Evolutionary conservation across 768 basidiomycete genomes (phyloP), one percentile per base, ranked within the genome.

Genomic region (Suillus discolor): DNA sequence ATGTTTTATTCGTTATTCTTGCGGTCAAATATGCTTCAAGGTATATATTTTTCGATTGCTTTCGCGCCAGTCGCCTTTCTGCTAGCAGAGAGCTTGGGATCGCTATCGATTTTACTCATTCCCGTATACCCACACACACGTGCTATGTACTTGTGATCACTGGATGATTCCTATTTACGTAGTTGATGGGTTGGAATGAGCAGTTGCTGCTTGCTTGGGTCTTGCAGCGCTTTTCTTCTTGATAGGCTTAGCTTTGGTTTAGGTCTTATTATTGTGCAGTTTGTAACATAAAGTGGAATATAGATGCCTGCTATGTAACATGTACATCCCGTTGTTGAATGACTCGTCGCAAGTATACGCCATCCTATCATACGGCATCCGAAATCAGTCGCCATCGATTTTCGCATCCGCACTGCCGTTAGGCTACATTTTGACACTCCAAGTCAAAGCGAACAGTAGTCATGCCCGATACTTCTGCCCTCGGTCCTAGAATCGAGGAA

Each of bases 141-240:
- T 74, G 70, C 74, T 77, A 74, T 66, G 57, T 63, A 63, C 23
- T 42, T 68, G 64, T 65, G 65, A 39, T 61, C 63, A 62, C 62
- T 53, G 51, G 68, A n/a, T 57, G 59, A 64, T 36, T 41, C 20
- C 12, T 64, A 39, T 66, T 13, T 60, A 28, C 66, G 66, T 77
- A 73, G 73, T 77, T 65, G 75, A 78, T 77, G 74, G 71, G 72
- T 57, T 45, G 44, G 63, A 63, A 62, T 68, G 63, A 69, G 59
- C 36, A 9, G 41, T 62, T 42, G 64, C 69, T 71, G 66, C 54
- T 54, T 74, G 72, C 78, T 78, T 66, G 73, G 72, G 78, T 68
- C 80, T 75, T 77, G 74, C 75, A 68, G 71, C 65, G 73, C 73
- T 68, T 66, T 70, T 39, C 12, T 47, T 59, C 67, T 61, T 53